Conservation (phyloP, 148 eudicot species). For the Rhododendron ferrugineum region DNA sequence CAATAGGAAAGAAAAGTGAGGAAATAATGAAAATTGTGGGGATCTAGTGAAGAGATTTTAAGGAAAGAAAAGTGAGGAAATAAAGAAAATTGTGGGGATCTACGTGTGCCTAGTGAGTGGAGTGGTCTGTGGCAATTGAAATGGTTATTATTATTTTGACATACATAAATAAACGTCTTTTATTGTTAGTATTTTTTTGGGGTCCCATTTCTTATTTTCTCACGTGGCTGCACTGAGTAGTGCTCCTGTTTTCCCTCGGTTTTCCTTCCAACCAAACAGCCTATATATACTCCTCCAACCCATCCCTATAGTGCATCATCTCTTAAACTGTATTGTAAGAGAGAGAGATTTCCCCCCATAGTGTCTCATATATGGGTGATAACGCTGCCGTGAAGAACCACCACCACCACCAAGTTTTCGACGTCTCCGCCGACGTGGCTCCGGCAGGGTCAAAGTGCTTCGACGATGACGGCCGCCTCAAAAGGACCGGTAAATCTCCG, state of each 20-base stretch:
- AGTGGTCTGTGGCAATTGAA: not conserved
- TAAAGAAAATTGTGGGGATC: too few relatives aligned
- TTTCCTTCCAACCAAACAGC: not conserved
- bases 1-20: not conserved
- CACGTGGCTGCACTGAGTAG: not conserved
- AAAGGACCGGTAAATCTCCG: constrained; percentile 29
- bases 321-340: not conserved
- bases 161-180: not conserved
- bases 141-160: not conserved
- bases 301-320: not conserved
- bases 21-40: not conserved
- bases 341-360: not conserved
- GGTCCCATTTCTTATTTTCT: not conserved
- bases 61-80: too few relatives aligned
- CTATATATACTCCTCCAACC: not conserved
- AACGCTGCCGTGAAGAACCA: constrained; percentile 13
- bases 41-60: not conserved
- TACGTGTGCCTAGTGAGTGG: not conserved
- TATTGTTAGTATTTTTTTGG: not conserved
- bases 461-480: constrained; percentile 45
- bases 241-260: not conserved
- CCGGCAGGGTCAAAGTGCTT: constrained; percentile 25
- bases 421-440: constrained; percentile 5
- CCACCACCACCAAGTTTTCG: constrained; percentile 11
- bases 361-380: too few relatives aligned